A percentile compares a stretch with the other conserved stretches of the same genome.
Conservation (phyloP, 2,329 filamentous ascomycete species). For the Phialemonium atrogriseum region DNA sequence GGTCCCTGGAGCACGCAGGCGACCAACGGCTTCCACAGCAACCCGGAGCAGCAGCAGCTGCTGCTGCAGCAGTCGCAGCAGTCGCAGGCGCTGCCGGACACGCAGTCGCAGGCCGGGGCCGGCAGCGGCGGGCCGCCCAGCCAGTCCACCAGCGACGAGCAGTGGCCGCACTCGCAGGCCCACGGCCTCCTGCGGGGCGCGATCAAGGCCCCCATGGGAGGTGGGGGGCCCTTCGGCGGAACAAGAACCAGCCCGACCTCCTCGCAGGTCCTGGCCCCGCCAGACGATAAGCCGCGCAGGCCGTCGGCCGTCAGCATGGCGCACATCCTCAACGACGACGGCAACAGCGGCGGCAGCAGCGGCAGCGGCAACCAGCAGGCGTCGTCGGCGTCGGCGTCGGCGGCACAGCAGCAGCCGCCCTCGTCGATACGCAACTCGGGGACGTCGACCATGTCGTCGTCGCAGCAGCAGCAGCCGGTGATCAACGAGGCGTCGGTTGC, state of each 20-base stretch:
- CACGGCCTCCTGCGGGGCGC: conserved; percentile 35
- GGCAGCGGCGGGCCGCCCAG: conserved; percentile 19
- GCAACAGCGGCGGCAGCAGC: conserved; percentile 10
- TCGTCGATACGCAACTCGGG: conserved; percentile 19
- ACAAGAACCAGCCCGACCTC: conserved; percentile 25
- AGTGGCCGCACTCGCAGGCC: conserved; percentile 52
- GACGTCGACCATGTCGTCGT: conserved; percentile 27
- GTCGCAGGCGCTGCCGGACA: conserved; percentile 46
- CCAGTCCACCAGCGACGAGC: conserved; percentile 41
- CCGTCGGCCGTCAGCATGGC: neutral
- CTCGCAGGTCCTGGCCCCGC: conserved; percentile 27
- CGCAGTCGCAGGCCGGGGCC: conserved; percentile 28
- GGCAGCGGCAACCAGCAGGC: conserved; percentile 8
- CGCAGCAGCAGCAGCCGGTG: conserved; percentile 36
- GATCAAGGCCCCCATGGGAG: conserved; percentile 11
- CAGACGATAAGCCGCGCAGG: conserved; percentile 23
- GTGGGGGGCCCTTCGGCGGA: conserved; percentile 3
- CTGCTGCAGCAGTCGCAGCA: no score
- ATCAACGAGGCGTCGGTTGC: conserved; percentile 41
- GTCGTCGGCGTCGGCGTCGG: conserved; percentile 18
- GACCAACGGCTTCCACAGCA: conserved; percentile 55
- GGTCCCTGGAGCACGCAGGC: conserved; percentile 62
- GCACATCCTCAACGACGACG: conserved; percentile 34
- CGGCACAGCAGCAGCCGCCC: conserved; percentile 3
- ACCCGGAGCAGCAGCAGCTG: conserved; percentile 34